Conservation (phyloP, 495 filamentous ascomycete species). For the Hypoxylon subgilvum region DNA sequence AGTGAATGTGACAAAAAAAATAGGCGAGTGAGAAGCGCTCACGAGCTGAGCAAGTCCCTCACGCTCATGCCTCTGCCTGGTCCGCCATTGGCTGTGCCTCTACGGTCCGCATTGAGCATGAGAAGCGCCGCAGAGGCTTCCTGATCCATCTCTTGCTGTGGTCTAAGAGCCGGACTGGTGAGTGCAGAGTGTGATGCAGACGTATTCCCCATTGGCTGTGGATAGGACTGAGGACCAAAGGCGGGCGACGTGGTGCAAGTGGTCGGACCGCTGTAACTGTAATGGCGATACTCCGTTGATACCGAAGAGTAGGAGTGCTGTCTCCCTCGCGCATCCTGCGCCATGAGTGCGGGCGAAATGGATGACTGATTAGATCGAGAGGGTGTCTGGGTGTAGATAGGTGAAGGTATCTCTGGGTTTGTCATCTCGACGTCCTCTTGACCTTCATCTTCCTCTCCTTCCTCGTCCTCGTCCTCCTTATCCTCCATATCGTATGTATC, state of each 20-base stretch:
- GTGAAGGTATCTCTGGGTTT: constrained; percentile 45
- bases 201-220: constrained; percentile 32
- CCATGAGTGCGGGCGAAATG: constrained; percentile 54
- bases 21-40: constrained; percentile 10
- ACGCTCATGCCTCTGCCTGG: constrained; percentile 73
- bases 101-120: constrained; percentile 75
- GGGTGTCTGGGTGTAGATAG: constrained; percentile 40
- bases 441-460: constrained; percentile 24
- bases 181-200: constrained; percentile 51
- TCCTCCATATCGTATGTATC: constrained; percentile 41
- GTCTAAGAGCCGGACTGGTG: constrained; percentile 57
- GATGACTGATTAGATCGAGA: constrained; percentile 49
- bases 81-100: constrained; percentile 41
- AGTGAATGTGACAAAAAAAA: neutral
- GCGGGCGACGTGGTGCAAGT: constrained; percentile 50
- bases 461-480: constrained; percentile 32
- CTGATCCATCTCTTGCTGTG: constrained; percentile 65
- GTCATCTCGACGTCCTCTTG: constrained; percentile 59
- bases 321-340: constrained; percentile 47
- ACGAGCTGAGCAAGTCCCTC: constrained; percentile 75
- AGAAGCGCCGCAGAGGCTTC: constrained; percentile 81
- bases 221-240: constrained; percentile 50
- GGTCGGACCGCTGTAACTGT: constrained; percentile 51
- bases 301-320: constrained; percentile 56
- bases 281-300: constrained; percentile 51